phyloP scores from a whole-genome alignment of 106 monocot species.

The Acorus calamus region DNA sequence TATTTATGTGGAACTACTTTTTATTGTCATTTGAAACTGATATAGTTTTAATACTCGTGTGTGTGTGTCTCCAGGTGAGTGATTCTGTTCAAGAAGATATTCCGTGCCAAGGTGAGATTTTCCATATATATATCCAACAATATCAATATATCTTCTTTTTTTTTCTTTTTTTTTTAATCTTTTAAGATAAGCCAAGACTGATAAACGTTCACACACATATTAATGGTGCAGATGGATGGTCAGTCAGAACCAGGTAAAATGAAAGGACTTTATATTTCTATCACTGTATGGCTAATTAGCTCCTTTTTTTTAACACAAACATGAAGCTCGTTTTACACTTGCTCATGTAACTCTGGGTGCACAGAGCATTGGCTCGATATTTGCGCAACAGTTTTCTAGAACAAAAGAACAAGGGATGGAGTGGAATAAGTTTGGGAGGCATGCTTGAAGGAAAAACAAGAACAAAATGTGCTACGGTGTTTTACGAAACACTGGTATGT shows the following conservation, averaged over 20 bases:
- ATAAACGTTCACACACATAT: no score
- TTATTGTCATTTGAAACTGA: no score
- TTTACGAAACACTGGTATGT: conserved; percentile 80
- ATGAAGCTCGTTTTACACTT: neutral
- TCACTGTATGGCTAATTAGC: neutral
- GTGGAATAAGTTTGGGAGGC: conserved; percentile 22
- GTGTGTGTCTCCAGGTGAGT: no score
- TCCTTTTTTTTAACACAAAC: neutral
- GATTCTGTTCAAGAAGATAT: no score
- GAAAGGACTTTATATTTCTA: neutral
- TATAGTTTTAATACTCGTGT: no score
- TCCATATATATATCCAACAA: no score
- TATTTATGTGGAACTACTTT: no score
- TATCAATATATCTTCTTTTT: neutral
- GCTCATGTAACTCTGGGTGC: neutral
- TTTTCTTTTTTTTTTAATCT: neutral
- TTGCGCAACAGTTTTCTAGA: conserved; percentile 22
- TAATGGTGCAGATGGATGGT: conserved; percentile 31
- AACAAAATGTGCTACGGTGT: conserved; percentile 45
- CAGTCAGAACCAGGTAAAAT: conserved; percentile 38
- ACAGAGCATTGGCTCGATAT: conserved; percentile 49
- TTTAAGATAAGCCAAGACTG: neutral
- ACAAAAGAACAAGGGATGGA: conserved; percentile 11
- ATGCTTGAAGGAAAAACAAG: conserved; percentile 47
- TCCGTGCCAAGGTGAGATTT: no score